Percentiles rank a stretch among this genome's conserved stretches.
phyloP scores from a whole-genome alignment of 345 rosid genomes.

The Acer saccharum region DNA sequence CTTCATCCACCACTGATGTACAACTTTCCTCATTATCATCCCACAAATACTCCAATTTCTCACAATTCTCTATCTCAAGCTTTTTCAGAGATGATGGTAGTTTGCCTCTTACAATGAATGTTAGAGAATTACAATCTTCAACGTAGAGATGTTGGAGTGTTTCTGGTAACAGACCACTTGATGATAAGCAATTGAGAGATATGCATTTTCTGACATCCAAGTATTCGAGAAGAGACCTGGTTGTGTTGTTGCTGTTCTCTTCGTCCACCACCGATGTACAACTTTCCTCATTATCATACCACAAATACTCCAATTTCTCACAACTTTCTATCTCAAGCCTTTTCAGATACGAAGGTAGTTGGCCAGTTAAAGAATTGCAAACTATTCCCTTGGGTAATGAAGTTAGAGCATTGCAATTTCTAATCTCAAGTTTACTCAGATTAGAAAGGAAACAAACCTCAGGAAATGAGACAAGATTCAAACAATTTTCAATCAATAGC shows the following conservation, averaged over 20 bases:
- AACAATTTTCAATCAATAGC: background rate
- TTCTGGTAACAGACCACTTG: no score
- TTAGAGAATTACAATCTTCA: no score
- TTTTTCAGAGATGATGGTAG: background rate
- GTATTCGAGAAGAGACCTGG: constrained; percentile 2
- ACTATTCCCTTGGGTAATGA: constrained; percentile 2
- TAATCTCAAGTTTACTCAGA: background rate
- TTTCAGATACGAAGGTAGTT: background rate
- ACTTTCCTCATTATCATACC: background rate
- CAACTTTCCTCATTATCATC: background rate
- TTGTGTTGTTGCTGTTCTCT: background rate
- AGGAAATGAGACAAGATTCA: background rate
- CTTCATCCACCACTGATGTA: background rate
- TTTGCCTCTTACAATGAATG: background rate
- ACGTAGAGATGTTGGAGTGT: no score
- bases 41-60: constrained; percentile 19
- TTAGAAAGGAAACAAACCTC: background rate
- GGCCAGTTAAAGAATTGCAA: background rate
- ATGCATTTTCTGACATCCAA: constrained; percentile 8
- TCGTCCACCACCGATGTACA: background rate
- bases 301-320: constrained; percentile 11
- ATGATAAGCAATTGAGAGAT: constrained; percentile 10
- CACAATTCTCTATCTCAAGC: constrained; percentile 1
- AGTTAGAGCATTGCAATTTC: background rate
- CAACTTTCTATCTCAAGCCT: background rate